Evolutionary conservation across 768 basidiomycete species (phyloP), one percentile per base, ranked within the genome.

Genomic region (Rhizopogon salebrosus): DNA sequence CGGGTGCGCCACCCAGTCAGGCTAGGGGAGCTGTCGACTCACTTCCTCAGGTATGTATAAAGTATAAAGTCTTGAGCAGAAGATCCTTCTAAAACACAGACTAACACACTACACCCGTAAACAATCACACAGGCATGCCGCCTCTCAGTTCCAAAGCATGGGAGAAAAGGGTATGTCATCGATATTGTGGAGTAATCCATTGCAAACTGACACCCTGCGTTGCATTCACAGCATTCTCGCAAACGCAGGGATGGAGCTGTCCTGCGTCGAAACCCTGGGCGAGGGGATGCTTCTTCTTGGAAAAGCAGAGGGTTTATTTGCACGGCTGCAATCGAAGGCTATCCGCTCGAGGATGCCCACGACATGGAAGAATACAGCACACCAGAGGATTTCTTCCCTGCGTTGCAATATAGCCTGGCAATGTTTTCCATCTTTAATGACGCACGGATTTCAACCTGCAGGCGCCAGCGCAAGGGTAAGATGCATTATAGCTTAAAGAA

Each of bases 391-490:
- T 49, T 5, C 10, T 1, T 23, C 13, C 41, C 49, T 45, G n/a
- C 18, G 41, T 26, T 38, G 16, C 4, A n/a, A 34, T 22, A 24
- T 31, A 29, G 8, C 35, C n/a, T n/a, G n/a, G 16, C 26, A 35
- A 34, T 24, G 2, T 24, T 54, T 31, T 40, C 53, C n/a, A n/a
- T 51, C 27, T 52, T 27, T 24, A 51, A 51, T 10, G 24, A 50
- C 10, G 56, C 54, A 24, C 34, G 36, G 7, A 38, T 51, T 22
- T 41, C 39, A 38, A 36, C 6, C n/a, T 34, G 31, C 1, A 55
- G 49, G 41, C 58, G 23, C 22, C 36, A n/a, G 37, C 27, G 37
- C 1, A 62, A 54, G 51, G 64, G 63, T 64, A 35, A 10, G 56
- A 5, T 2, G 10, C 39, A 20, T 18, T 27, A 6, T 27, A 7